Evolutionary conservation across 495 filamentous ascomycete genomes (phyloP), one percentile per base, ranked within the genome.

Genomic region (Amorphotheca resinae): DNA sequence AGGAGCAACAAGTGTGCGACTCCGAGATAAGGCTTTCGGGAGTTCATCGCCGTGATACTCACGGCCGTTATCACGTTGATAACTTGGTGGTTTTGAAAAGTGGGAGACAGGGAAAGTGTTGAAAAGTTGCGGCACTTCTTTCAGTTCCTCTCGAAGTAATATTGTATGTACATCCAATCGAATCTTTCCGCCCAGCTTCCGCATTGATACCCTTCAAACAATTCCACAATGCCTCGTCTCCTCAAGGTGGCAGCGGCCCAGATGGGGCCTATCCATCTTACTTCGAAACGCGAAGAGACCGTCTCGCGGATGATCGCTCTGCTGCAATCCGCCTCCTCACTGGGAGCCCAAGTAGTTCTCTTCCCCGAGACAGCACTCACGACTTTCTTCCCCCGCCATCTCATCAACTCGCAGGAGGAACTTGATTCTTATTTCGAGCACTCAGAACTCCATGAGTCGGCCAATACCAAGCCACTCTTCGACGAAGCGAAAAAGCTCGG

Each of bases 321-420:
- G 15, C 57, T 71, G 3, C 49, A 61, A 20, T 42, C 59, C 17
- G 65, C 66, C 12, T 49, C 55, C 1, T 22, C 42, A 2, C 41
- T 63, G 28, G 60, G 57, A 15, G 66, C 61, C 21, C 52, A 67
- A 44, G 36, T 69, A 0, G 65, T 68, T 12, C 57, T 71, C 28
- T 71, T 65, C 48, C 68, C 68, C 4, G 68, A 71, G 43, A 56
- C 58, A 34, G 60, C 65, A 30, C 60, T 69, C 49, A 69, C 65
- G 9, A 71, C 66, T 1, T 71, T 71, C 59, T 69, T 69, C 49
- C 68, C 68, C 1, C 59, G 66, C 38, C 59, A 67, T 41, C 49
- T 67, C 22, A 60, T 65, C 51, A 37, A 53, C 26, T 50, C 59
- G 20, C 52, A 52, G 25, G 35, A 54, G 16, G 61, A 68, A 22